These are phyloP conservation scores for Phytophthora idaei DNA, from an alignment of 352 stramenopile species.

Conservation along the genomic window DNA sequence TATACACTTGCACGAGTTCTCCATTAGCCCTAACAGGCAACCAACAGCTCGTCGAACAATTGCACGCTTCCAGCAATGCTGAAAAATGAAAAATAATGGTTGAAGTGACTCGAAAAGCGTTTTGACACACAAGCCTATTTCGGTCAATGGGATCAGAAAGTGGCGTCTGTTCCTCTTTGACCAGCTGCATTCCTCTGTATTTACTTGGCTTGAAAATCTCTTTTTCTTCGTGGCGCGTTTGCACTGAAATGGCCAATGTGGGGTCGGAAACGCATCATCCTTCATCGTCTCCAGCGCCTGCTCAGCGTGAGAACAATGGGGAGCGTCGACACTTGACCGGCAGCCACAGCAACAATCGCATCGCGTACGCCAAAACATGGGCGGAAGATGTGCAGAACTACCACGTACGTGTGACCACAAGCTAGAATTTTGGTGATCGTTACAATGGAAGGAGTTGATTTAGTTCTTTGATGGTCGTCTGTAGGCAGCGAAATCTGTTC, in stretches of 20 bases:
- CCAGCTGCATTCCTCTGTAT: conserved; percentile 7
- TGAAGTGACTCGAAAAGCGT: background rate
- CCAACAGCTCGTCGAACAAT: conserved; percentile 13
- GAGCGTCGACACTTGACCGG: conserved; percentile 11
- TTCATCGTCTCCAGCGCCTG: conserved; percentile 1
- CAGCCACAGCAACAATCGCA: conserved; percentile 17
- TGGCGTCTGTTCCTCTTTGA: conserved; percentile 7
- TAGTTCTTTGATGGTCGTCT: conserved; percentile 13
- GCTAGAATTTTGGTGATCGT: conserved; percentile 6
- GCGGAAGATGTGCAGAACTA: conserved; percentile 66
- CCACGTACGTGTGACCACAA: conserved; percentile 36
- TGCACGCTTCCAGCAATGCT: conserved; percentile 15
- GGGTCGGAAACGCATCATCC: conserved; percentile 6
- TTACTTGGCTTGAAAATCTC: conserved; percentile 7
- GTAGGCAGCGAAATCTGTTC: conserved; percentile 60
- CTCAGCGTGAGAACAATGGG: background rate
- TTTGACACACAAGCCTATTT: conserved; percentile 30
- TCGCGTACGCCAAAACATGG: conserved; percentile 52
- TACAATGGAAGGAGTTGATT: conserved; percentile 1
- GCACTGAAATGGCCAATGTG: conserved; percentile 20
- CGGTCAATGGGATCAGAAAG: conserved; percentile 16
- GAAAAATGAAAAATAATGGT: background rate
- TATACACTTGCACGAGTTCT: background rate
- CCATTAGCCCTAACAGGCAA: background rate
- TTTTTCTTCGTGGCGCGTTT: background rate